Conservation (phyloP, 495 filamentous ascomycete genomes). For the Penicillium canariense region DNA sequence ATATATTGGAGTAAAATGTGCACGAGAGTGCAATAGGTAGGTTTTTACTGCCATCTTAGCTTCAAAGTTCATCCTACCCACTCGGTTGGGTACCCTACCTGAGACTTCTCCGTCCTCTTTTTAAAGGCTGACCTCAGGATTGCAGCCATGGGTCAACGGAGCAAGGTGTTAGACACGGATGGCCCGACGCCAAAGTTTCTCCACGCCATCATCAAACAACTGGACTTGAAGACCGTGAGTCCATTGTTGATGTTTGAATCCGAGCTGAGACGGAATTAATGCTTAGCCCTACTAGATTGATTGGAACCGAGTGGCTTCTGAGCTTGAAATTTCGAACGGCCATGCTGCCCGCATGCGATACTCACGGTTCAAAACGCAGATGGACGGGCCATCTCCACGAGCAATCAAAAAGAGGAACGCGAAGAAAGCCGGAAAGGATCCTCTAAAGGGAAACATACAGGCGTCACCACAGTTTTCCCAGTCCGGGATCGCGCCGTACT, state of each 20-base stretch:
- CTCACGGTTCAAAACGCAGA: slow-evolving; percentile 60
- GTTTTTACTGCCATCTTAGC: not conserved
- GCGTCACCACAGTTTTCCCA: not conserved
- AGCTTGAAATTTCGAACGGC: slow-evolving; percentile 68
- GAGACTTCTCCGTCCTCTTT: not conserved
- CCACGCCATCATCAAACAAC: slow-evolving; percentile 73
- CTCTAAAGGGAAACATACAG: not conserved
- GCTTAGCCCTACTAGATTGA: slow-evolving; percentile 54
- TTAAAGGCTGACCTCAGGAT: not conserved
- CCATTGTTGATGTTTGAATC: not conserved
- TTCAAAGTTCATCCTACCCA: not conserved
- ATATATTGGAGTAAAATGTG: not conserved
- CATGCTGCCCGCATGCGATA: slow-evolving; percentile 82
- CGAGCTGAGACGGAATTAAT: not conserved
- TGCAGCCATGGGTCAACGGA: slow-evolving; percentile 31
- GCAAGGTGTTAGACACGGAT: slow-evolving; percentile 48
- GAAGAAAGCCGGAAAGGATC: slow-evolving; percentile 17
- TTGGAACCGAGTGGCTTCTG: slow-evolving; percentile 65
- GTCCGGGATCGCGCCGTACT: not conserved
- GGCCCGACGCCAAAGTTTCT: slow-evolving; percentile 57
- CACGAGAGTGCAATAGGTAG: not conserved
- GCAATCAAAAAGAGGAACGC: slow-evolving; percentile 12
- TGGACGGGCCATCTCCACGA: slow-evolving; percentile 46
- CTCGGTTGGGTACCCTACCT: not conserved
- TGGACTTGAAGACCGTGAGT: slow-evolving; percentile 68